Percentiles rank a stretch among this genome's conserved stretches.
Evolutionary conservation across 169 alveolate genomes (phyloP).

Genomic region (Plasmodium yoelii): DNA sequence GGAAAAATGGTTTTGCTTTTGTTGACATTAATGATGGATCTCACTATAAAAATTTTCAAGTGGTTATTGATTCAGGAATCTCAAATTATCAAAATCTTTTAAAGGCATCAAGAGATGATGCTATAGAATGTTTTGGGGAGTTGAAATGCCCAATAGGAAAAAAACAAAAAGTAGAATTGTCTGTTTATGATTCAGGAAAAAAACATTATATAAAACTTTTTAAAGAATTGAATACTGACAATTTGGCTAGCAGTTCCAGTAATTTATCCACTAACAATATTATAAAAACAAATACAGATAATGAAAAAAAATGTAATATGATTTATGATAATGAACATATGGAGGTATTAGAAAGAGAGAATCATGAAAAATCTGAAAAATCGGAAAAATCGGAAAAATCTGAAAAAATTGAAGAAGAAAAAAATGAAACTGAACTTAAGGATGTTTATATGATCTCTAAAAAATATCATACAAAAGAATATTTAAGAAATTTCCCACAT

Average conservation of each 20-base stretch:
- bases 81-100: conserved; percentile 78
- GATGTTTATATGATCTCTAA: conserved; percentile 82
- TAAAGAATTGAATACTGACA: conserved; percentile 78
- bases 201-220: conserved; percentile 85
- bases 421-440: conserved; percentile 64
- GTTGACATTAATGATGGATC: conserved; percentile 93
- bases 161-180: conserved; percentile 61
- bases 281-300: background rate
- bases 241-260: too few species aligned
- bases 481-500: conserved; percentile 82
- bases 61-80: conserved; percentile 84
- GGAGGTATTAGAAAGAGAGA: background rate
- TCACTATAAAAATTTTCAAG: conserved; percentile 85
- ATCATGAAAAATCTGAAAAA: background rate
- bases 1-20: conserved; percentile 87
- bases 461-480: conserved; percentile 81
- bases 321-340: background rate
- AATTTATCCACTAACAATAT: background rate
- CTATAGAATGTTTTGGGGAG: conserved; percentile 86
- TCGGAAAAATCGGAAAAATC: background rate
- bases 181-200: conserved; percentile 21
- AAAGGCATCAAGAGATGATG: conserved; percentile 87
- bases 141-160: conserved; percentile 63
- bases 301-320: background rate
- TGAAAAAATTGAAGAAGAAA: background rate